Evolutionary conservation across 345 rosid species (phyloP).

Genomic region (Salix exigua): DNA sequence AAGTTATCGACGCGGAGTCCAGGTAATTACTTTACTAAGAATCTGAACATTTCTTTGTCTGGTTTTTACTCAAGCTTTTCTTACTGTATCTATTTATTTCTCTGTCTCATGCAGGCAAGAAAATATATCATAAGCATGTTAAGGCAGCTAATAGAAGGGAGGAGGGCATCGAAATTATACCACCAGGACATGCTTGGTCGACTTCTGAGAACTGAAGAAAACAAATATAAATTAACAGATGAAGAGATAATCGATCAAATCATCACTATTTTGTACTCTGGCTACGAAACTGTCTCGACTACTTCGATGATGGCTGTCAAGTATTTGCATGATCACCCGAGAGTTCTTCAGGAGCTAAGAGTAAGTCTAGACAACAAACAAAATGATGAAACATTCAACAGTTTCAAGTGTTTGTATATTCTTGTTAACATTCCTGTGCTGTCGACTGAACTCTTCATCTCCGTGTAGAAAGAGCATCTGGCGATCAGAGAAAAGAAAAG

Average conservation of each 20-base stretch:
- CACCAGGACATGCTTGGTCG: slow-evolving; percentile 62
- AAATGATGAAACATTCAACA: background rate
- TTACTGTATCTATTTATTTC: background rate
- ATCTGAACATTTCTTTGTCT: background rate
- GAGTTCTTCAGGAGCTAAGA: slow-evolving; percentile 58
- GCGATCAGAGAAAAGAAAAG: slow-evolving; percentile 56
- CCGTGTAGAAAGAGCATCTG: slow-evolving; percentile 66
- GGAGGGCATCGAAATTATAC: slow-evolving; percentile 42
- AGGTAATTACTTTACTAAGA: slow-evolving; percentile 32
- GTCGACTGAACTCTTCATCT: background rate
- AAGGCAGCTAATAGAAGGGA: slow-evolving; percentile 42
- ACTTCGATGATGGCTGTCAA: slow-evolving; percentile 83
- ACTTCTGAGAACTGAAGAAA: slow-evolving; percentile 48
- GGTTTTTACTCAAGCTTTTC: background rate
- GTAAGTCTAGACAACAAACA: slow-evolving; percentile 29
- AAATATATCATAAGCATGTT: slow-evolving; percentile 42
- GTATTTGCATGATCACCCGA: slow-evolving; percentile 69
- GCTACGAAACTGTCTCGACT: slow-evolving; percentile 77
- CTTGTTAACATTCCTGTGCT: background rate
- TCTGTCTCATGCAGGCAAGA: slow-evolving; percentile 43
- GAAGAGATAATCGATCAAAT: slow-evolving; percentile 72
- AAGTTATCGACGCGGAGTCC: slow-evolving; percentile 59
- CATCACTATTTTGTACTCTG: slow-evolving; percentile 66
- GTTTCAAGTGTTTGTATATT: background rate
- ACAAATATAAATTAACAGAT: slow-evolving; percentile 42